Conservation (phyloP, 345 rosid genomes). For the Rubroshorea leprosula region DNA sequence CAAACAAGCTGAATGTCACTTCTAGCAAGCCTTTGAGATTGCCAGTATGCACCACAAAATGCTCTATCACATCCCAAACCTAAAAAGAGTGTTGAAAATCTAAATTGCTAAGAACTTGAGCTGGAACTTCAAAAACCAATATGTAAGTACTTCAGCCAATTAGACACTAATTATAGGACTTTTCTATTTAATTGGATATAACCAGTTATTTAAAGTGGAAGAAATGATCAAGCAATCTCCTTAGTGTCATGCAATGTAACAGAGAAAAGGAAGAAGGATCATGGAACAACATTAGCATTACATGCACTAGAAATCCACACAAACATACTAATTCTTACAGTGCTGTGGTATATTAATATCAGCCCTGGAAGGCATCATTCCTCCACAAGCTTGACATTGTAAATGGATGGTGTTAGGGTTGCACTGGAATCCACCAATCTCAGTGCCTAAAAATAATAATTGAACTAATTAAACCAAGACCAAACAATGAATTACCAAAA, state of each 20-base stretch:
- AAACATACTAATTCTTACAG: slow-evolving; percentile 45
- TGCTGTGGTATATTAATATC: slow-evolving; percentile 60
- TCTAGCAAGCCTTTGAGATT: slow-evolving; percentile 37
- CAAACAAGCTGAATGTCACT: slow-evolving; percentile 44
- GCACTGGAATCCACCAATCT: slow-evolving; percentile 57
- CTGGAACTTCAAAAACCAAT: background rate
- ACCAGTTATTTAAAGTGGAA: too few species aligned
- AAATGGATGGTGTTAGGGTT: slow-evolving; percentile 52
- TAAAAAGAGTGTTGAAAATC: slow-evolving; percentile 25
- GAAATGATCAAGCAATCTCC: background rate
- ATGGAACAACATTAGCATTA: background rate
- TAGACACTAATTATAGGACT: background rate
- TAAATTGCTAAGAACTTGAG: background rate
- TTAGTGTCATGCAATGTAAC: background rate
- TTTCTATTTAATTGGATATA: too few species aligned
- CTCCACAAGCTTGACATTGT: slow-evolving; percentile 79
- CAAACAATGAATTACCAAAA: background rate
- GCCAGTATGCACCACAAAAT: slow-evolving; percentile 91
- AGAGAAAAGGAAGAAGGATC: background rate
- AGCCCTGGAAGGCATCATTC: slow-evolving; percentile 81
- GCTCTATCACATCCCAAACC: slow-evolving; percentile 87
- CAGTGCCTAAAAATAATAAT: slow-evolving; percentile 36
- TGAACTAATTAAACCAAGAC: slow-evolving; percentile 12
- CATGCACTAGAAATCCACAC: background rate
- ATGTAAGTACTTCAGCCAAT: background rate